phyloP scores from a whole-genome alignment of 148 eudicot genomes.

The Vaccinium vitisidaea region DNA sequence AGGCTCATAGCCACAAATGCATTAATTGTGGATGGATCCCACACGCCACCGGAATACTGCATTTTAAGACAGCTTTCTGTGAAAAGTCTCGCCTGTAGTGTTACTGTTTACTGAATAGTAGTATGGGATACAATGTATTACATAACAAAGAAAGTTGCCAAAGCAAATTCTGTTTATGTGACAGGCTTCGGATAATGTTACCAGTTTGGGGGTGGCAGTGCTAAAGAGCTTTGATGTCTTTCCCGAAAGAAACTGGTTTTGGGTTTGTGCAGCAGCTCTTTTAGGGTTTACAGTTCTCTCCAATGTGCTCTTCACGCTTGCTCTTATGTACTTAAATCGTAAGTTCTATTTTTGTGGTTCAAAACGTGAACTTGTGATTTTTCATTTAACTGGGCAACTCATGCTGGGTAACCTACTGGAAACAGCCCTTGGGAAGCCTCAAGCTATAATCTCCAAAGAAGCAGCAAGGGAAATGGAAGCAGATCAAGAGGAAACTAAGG shows the following conservation, averaged over 20 bases:
- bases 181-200: slow-evolving; percentile 70
- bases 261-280: slow-evolving; percentile 85
- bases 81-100: not conserved
- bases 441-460: slow-evolving; percentile 35
- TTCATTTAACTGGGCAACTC: not conserved
- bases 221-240: slow-evolving; percentile 56
- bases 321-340: slow-evolving; percentile 80
- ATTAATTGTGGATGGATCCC: not conserved
- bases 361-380: not conserved
- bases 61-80: not conserved
- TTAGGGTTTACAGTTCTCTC: slow-evolving; percentile 61
- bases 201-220: slow-evolving; percentile 61
- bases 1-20: not conserved
- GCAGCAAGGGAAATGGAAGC: slow-evolving; percentile 40
- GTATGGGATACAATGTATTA: not conserved
- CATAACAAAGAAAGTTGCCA: not conserved
- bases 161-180: not conserved
- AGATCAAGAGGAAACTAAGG: slow-evolving; percentile 30
- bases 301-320: slow-evolving; percentile 69
- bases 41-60: not conserved
- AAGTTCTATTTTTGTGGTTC: slow-evolving; percentile 29
- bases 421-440: slow-evolving; percentile 30
- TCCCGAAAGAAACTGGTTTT: slow-evolving; percentile 59
- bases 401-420: not conserved
- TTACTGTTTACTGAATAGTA: not conserved